Evolutionary conservation across 306 rosid genomes (phyloP).

Genomic region (Medicago arabica): DNA sequence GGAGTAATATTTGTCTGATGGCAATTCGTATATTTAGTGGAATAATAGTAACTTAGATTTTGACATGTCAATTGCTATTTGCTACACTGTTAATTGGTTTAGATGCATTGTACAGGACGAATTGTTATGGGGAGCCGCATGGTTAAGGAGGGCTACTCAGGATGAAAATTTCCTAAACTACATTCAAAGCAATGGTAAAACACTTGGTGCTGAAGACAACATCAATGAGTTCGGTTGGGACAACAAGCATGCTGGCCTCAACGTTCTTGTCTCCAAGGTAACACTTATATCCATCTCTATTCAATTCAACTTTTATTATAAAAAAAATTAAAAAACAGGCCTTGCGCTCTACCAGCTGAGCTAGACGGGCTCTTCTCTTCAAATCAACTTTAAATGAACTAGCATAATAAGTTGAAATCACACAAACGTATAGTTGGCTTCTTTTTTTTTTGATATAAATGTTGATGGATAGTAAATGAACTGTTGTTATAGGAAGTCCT

Average conservation of each 20-base stretch:
- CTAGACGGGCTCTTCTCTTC: too few relatives aligned
- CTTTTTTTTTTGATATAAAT: too few relatives aligned
- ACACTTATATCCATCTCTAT: background rate
- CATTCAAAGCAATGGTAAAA: slow-evolving; percentile 75
- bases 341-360: too few relatives aligned
- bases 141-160: slow-evolving; percentile 87
- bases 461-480: background rate
- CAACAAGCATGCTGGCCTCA: slow-evolving; percentile 96
- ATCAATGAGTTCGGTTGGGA: slow-evolving; percentile 97
- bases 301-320: background rate
- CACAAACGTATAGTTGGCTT: background rate
- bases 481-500: slow-evolving; percentile 65
- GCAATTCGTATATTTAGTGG: too few relatives aligned
- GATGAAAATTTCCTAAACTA: slow-evolving; percentile 64
- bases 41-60: background rate
- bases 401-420: too few relatives aligned
- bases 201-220: slow-evolving; percentile 88
- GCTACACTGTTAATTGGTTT: background rate
- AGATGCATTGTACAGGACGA: slow-evolving; percentile 59
- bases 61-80: background rate
- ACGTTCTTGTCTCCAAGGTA: slow-evolving; percentile 88
- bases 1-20: background rate
- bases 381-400: too few relatives aligned
- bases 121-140: slow-evolving; percentile 94
- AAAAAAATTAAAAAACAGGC: too few relatives aligned